A percentile compares a stretch with the other conserved stretches of the same genome.
Conservation (phyloP, 495 filamentous ascomycete species). For the Penicillium parvum region DNA sequence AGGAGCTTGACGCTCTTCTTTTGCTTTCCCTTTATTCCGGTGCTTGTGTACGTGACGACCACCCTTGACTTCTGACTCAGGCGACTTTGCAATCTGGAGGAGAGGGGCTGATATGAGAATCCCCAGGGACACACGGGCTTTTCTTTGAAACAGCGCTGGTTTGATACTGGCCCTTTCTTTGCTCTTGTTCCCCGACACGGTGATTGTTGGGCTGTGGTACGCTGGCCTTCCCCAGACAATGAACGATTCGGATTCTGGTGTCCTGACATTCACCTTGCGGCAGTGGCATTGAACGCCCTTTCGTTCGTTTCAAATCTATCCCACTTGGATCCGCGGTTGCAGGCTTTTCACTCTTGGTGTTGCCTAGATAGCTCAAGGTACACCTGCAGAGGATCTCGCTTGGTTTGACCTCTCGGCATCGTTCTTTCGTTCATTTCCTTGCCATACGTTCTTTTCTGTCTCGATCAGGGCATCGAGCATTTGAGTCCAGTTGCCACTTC, state of each 20-base stretch:
- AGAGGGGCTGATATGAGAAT: too few relatives aligned
- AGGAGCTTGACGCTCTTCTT: constrained; percentile 27
- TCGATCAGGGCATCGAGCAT: constrained; percentile 18
- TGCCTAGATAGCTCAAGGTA: constrained; percentile 15
- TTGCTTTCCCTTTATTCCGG: constrained; percentile 1
- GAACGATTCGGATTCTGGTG: background rate
- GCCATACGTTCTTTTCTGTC: constrained; percentile 9
- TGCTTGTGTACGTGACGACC: constrained; percentile 1
- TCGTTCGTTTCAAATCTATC: constrained; percentile 18
- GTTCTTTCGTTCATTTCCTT: constrained; percentile 3
- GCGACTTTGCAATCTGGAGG: too few relatives aligned
- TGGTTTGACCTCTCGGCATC: constrained; percentile 7
- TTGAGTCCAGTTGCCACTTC: background rate
- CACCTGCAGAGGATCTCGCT: constrained; percentile 3
- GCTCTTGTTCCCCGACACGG: constrained; percentile 14
- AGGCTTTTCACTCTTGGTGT: constrained; percentile 13
- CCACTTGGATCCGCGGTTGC: constrained; percentile 8
- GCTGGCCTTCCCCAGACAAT: background rate
- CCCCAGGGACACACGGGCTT: too few relatives aligned
- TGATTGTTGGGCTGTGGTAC: constrained; percentile 10
- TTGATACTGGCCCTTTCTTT: constrained; percentile 24
- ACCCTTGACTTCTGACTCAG: background rate
- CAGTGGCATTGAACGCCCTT: constrained; percentile 41
- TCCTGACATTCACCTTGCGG: constrained; percentile 7
- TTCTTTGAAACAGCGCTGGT: constrained; percentile 22